Percentiles rank a stretch among this genome's conserved stretches.
phyloP scores from a whole-genome alignment of 805 yeast genomes.

The Metschnikowia matae region DNA sequence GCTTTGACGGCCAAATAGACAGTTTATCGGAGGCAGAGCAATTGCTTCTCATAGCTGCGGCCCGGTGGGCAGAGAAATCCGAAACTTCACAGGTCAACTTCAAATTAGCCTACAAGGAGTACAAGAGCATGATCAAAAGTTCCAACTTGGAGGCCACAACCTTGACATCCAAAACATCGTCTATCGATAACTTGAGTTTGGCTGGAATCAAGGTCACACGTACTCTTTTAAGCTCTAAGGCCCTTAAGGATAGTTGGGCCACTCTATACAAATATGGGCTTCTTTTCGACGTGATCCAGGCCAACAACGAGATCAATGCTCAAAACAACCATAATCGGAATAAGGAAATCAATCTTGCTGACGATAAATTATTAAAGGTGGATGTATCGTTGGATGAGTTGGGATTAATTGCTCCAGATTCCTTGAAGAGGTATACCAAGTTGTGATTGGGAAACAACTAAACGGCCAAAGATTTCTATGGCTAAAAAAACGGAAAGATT shows the following conservation, averaged over 20 bases:
- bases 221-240: conserved; percentile 57
- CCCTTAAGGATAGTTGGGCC: conserved; percentile 74
- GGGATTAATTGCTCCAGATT: conserved; percentile 22
- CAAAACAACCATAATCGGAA: conserved; percentile 25
- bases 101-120: conserved; percentile 75
- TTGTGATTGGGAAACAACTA: conserved; percentile 7
- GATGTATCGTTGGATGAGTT: conserved; percentile 53
- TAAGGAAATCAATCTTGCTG: conserved; percentile 34
- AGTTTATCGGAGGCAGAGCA: conserved; percentile 67
- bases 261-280: conserved; percentile 53
- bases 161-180: conserved; percentile 25
- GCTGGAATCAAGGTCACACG: conserved; percentile 33
- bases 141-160: conserved; percentile 36
- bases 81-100: conserved; percentile 64
- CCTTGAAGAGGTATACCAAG: conserved; percentile 12
- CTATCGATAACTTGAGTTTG: conserved; percentile 33
- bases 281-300: conserved; percentile 44
- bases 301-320: conserved; percentile 37
- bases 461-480: no score
- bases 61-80: conserved; percentile 61
- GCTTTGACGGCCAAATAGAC: neutral
- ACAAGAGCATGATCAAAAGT: conserved; percentile 47
- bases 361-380: conserved; percentile 47
- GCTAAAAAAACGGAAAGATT: neutral
- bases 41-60: conserved; percentile 67